These are phyloP conservation scores for Ophiostoma quercus DNA, from an alignment of 2,329 filamentous ascomycete genomes.

Conservation along the genomic window DNA sequence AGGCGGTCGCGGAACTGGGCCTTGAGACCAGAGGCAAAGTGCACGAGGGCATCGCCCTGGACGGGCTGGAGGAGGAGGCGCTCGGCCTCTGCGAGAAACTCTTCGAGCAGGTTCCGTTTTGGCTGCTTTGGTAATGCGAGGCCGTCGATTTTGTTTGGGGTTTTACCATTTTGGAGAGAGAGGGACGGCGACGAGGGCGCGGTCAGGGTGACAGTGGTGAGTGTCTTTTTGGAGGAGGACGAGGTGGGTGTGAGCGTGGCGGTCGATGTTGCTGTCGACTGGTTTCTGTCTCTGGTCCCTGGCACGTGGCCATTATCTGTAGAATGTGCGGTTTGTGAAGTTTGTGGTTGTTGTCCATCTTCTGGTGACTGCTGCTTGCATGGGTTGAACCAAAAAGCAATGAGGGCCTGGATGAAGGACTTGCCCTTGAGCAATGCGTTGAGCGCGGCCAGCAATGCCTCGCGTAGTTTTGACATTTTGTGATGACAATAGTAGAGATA, in stretches of 20 bases:
- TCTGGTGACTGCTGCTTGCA: background rate
- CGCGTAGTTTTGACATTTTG: conserved; percentile 51
- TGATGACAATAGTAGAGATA: background rate
- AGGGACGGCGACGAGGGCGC: conserved; percentile 16
- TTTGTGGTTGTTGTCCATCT: background rate
- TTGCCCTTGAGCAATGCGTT: conserved; percentile 56
- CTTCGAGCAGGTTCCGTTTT: conserved; percentile 25
- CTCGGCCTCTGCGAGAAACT: conserved; percentile 55
- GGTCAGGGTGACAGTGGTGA: conserved; percentile 12
- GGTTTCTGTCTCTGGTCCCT: conserved; percentile 12
- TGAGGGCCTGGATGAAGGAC: conserved; percentile 53
- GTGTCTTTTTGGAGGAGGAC: conserved; percentile 11
- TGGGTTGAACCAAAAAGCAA: conserved; percentile 49
- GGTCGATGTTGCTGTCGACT: background rate
- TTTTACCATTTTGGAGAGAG: background rate
- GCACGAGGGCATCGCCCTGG: conserved; percentile 41
- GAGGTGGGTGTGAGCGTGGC: conserved; percentile 5
- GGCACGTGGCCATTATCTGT: conserved; percentile 14
- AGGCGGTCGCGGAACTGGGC: conserved; percentile 51
- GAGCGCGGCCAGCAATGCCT: conserved; percentile 50
- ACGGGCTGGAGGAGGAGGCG: conserved; percentile 46
- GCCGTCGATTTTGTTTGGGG: background rate
- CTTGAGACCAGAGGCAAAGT: conserved; percentile 48
- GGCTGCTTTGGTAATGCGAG: background rate
- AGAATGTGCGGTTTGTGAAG: background rate